Conservation (phyloP, 129 eudicot genomes). For the Tagetes patula region DNA sequence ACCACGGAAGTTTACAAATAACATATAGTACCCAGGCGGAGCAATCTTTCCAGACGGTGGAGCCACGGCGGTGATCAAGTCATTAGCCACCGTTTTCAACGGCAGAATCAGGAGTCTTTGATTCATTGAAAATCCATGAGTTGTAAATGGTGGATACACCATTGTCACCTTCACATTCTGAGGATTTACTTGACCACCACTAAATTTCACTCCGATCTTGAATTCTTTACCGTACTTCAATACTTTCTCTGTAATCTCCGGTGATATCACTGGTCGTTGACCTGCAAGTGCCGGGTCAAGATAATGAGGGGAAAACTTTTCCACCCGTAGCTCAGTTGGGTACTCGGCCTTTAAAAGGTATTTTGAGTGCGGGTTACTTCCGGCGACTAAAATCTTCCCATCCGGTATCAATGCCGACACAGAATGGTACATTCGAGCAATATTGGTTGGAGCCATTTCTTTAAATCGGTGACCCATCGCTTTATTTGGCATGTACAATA, state of each 20-base stretch:
- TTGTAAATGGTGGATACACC: conserved; percentile 73
- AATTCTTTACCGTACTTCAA: conserved; percentile 42
- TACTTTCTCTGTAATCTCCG: conserved; percentile 26
- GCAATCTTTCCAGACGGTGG: conserved; percentile 39
- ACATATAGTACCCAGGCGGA: conserved; percentile 68
- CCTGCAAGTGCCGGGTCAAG: conserved; percentile 40
- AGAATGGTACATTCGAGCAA: conserved; percentile 88
- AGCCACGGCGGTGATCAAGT: conserved; percentile 21
- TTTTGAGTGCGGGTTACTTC: conserved; percentile 61
- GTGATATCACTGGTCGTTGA: conserved; percentile 36
- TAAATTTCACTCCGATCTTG: conserved; percentile 16
- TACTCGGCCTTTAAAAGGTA: conserved; percentile 35
- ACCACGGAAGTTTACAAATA: conserved; percentile 59
- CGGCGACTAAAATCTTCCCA: conserved; percentile 62
- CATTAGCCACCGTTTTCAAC: conserved; percentile 15
- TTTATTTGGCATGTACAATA: conserved; percentile 52
- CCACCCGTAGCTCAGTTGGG: conserved; percentile 71
- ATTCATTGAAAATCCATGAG: conserved; percentile 71
- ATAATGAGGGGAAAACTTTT: conserved; percentile 80
- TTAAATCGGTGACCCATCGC: conserved; percentile 47
- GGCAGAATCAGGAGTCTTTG: conserved; percentile 55
- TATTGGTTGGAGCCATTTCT: conserved; percentile 41
- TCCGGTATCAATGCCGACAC: conserved; percentile 53
- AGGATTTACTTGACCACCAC: not conserved
- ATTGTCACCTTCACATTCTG: conserved; percentile 54